Evolutionary conservation across 2,329 filamentous ascomycete species (phyloP).

Genomic region (Hypocreales sp.): DNA sequence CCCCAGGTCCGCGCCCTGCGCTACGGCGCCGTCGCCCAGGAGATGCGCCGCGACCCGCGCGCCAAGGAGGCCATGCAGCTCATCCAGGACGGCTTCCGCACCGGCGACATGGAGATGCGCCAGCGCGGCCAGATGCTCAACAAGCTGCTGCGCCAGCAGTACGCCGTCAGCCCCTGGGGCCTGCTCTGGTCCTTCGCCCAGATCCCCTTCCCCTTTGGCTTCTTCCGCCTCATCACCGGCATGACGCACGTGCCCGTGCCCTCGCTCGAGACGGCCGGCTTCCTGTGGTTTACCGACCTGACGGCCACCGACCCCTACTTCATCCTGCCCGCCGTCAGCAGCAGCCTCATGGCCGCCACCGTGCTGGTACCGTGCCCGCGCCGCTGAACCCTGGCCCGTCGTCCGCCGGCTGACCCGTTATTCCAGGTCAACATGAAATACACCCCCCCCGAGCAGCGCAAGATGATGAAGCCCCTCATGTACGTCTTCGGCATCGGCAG

Average conservation of each 20-base stretch:
- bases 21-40: slow-evolving; percentile 39
- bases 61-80: slow-evolving; percentile 32
- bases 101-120: slow-evolving; percentile 27
- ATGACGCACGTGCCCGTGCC: slow-evolving; percentile 74
- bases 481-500: slow-evolving; percentile 27
- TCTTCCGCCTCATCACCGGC: slow-evolving; percentile 59
- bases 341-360: slow-evolving; percentile 38
- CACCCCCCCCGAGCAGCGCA: slow-evolving; percentile 14
- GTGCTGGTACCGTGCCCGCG: slow-evolving; percentile 25
- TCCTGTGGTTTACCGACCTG: slow-evolving; percentile 68
- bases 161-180: slow-evolving; percentile 16
- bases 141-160: slow-evolving; percentile 20
- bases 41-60: slow-evolving; percentile 37
- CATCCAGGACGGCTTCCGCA: slow-evolving; percentile 26
- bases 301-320: slow-evolving; percentile 63
- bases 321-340: slow-evolving; percentile 51
- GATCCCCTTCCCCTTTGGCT: slow-evolving; percentile 60
- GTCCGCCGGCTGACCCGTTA: neutral
- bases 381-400: too few relatives aligned
- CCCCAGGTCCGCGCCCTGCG: slow-evolving; percentile 28
- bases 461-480: slow-evolving; percentile 25
- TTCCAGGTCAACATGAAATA: slow-evolving; percentile 20
- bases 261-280: slow-evolving; percentile 52
- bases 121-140: slow-evolving; percentile 18
- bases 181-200: slow-evolving; percentile 25